phyloP scores from a whole-genome alignment of 2,329 filamentous ascomycete species.

The Lithohypha guttulata region DNA sequence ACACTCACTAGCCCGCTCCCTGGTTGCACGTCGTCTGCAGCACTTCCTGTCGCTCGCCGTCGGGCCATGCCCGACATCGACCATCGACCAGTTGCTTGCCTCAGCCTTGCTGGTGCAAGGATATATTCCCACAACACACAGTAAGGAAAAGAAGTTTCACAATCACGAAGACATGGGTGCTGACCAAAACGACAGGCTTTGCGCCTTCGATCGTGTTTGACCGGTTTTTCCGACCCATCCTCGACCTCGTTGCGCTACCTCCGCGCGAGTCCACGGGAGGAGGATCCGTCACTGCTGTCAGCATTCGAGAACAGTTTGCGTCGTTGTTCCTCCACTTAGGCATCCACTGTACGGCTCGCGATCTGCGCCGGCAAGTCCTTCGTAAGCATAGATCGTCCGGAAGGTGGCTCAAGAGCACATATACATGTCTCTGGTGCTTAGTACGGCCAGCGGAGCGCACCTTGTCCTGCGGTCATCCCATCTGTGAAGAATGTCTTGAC shows the following conservation, averaged over 20 bases:
- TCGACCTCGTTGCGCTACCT: not conserved
- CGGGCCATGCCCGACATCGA: not conserved
- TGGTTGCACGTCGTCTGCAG: conserved; percentile 3
- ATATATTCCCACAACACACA: not conserved
- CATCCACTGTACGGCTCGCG: not conserved
- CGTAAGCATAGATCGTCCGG: conserved; percentile 2
- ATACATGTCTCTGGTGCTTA: conserved; percentile 6
- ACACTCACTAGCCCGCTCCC: no score
- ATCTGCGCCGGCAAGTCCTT: conserved; percentile 4
- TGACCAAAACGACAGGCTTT: conserved; percentile 3
- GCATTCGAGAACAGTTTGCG: not conserved
- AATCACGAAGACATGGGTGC: not conserved
- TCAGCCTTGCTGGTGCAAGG: conserved; percentile 1
- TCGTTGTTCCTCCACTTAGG: not conserved
- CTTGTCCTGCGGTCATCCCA: conserved; percentile 5
- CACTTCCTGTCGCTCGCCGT: conserved; percentile 2
- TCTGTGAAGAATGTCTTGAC: conserved; percentile 10
- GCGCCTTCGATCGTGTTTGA: conserved; percentile 1
- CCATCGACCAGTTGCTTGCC: not conserved
- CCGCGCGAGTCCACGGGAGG: not conserved
- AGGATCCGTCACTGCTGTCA: no score
- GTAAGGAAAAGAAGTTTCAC: not conserved
- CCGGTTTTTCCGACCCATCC: not conserved
- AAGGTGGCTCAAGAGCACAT: conserved; percentile 3
- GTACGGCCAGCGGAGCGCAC: conserved; percentile 6